These are phyloP conservation scores for Graphilbum fragrans DNA, from an alignment of 2,329 filamentous ascomycete species.

Conservation along the genomic window DNA sequence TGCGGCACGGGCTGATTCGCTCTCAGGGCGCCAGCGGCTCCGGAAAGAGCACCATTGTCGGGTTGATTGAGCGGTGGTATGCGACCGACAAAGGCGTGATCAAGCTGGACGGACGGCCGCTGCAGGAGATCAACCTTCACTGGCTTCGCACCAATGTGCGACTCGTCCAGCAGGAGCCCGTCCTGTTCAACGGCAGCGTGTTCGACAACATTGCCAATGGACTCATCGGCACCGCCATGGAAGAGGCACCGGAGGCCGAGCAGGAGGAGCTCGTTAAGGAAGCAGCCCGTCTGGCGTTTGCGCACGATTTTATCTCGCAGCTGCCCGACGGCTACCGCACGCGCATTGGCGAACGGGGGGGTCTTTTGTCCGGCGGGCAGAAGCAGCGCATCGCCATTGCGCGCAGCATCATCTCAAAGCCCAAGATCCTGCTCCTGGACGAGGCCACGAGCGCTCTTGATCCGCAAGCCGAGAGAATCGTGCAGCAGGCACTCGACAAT, in stretches of 20 bases:
- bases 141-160: slow-evolving; percentile 52
- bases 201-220: slow-evolving; percentile 45
- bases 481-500: slow-evolving; percentile 5
- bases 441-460: too few species aligned
- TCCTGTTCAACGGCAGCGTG: slow-evolving; percentile 37
- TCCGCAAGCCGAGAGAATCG: slow-evolving; percentile 5
- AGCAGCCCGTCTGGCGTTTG: slow-evolving; percentile 48
- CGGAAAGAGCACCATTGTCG: slow-evolving; percentile 29
- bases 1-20: too few species aligned
- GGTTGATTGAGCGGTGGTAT: slow-evolving; percentile 45
- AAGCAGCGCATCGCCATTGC: too few species aligned
- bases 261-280: slow-evolving; percentile 36
- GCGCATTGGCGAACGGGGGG: slow-evolving; percentile 6
- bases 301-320: slow-evolving; percentile 57
- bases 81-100: slow-evolving; percentile 52
- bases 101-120: slow-evolving; percentile 47
- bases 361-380: too few species aligned
- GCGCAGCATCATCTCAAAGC: too few species aligned
- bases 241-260: too few species aligned
- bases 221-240: slow-evolving; percentile 44
- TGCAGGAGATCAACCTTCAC: slow-evolving; percentile 43
- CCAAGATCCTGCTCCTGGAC: too few species aligned
- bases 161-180: slow-evolving; percentile 46
- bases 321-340: slow-evolving; percentile 31
- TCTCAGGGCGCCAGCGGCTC: slow-evolving; percentile 17